Percentiles rank a stretch among this genome's conserved stretches.
phyloP scores from a whole-genome alignment of 352 stramenopile species.

The Phytophthora fragariae region DNA sequence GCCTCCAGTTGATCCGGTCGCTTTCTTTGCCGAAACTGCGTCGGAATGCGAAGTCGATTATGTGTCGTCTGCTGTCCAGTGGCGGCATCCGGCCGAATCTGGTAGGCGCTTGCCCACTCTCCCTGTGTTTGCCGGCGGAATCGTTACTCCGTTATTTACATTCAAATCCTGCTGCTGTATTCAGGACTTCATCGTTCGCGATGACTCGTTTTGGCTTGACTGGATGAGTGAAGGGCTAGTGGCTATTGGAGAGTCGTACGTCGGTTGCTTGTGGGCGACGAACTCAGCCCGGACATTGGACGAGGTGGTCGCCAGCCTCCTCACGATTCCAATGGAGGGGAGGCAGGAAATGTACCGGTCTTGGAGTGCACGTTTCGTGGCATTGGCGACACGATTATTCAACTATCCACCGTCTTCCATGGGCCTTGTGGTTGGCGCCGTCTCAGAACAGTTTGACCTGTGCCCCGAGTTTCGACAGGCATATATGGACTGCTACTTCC shows the following conservation, averaged over 20 bases:
- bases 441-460: slow-evolving; percentile 80
- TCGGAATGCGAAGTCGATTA: slow-evolving; percentile 74
- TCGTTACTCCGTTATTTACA: too few relatives aligned
- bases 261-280: slow-evolving; percentile 75
- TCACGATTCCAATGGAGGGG: slow-evolving; percentile 84
- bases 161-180: neutral
- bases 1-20: slow-evolving; percentile 74
- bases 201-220: slow-evolving; percentile 86
- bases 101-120: slow-evolving; percentile 33
- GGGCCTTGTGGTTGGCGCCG: slow-evolving; percentile 70
- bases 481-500: slow-evolving; percentile 84
- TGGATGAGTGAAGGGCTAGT: slow-evolving; percentile 89
- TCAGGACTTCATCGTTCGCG: slow-evolving; percentile 81
- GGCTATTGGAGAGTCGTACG: slow-evolving; percentile 84
- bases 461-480: slow-evolving; percentile 68
- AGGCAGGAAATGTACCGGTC: slow-evolving; percentile 89
- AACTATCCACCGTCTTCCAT: slow-evolving; percentile 79
- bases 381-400: slow-evolving; percentile 76
- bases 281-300: slow-evolving; percentile 67
- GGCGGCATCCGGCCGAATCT: slow-evolving; percentile 67
- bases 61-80: slow-evolving; percentile 69
- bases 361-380: slow-evolving; percentile 81
- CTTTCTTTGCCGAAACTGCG: slow-evolving; percentile 76
- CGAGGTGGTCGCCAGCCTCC: slow-evolving; percentile 73
- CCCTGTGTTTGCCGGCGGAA: neutral